Evolutionary conservation across 2,329 filamentous ascomycete genomes (phyloP).

Genomic region (Graphium sp.): DNA sequence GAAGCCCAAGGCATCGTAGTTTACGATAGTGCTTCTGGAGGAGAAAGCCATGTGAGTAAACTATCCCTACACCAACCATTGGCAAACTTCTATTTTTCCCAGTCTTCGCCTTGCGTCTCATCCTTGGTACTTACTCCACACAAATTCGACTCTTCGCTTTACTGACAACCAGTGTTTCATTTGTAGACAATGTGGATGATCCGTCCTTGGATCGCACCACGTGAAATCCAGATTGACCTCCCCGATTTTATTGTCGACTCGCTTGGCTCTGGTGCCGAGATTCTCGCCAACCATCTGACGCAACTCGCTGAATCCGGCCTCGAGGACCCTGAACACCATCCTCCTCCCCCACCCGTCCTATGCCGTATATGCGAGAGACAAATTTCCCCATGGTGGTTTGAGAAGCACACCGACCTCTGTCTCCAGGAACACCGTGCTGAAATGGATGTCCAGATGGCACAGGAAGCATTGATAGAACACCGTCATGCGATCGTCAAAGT

Average conservation of each 20-base stretch:
- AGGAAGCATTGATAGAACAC: constrained; percentile 84
- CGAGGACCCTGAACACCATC: constrained; percentile 58
- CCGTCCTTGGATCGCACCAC: constrained; percentile 70
- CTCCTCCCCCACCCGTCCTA: constrained; percentile 74
- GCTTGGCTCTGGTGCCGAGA: constrained; percentile 82
- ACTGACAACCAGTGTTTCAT: constrained; percentile 3
- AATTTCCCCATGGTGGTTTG: constrained; percentile 98
- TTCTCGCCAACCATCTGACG: constrained; percentile 86
- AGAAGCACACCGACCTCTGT: constrained; percentile 94
- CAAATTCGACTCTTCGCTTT: neutral
- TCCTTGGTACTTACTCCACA: neutral
- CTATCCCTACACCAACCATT: constrained; percentile 1
- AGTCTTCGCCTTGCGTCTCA: neutral
- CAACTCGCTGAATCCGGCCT: constrained; percentile 69
- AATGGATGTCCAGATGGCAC: constrained; percentile 93
- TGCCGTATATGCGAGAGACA: constrained; percentile 96
- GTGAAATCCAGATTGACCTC: constrained; percentile 92
- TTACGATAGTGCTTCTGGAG: constrained; percentile 73
- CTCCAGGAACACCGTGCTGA: constrained; percentile 91
- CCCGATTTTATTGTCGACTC: constrained; percentile 81
- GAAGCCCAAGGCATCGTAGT: constrained; percentile 98
- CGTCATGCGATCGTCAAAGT: constrained; percentile 90
- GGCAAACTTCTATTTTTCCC: neutral
- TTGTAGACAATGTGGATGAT: constrained; percentile 99
- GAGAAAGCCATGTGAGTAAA: constrained; percentile 73